Percentiles rank a stretch among this genome's conserved stretches.
Conservation (phyloP, 495 filamentous ascomycete species). For the Aspergillus funiculosus region DNA sequence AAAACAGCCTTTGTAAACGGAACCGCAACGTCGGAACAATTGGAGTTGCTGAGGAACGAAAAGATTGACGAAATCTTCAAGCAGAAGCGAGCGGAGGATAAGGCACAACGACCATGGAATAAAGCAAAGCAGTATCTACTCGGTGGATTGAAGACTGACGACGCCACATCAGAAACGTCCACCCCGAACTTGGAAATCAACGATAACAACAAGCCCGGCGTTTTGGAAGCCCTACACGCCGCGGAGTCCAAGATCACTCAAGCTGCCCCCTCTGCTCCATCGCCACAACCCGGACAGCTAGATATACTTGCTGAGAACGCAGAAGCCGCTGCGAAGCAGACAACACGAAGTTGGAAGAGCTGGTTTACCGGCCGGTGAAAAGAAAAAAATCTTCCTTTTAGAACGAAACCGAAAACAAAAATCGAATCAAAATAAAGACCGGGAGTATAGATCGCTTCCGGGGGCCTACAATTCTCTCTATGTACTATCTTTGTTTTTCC, state of each 20-base stretch:
- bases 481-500: conserved; percentile 3
- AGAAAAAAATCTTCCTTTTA: too few relatives aligned
- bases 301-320: conserved; percentile 41
- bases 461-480: conserved; percentile 1
- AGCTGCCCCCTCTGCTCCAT: conserved; percentile 18
- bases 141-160: conserved; percentile 47
- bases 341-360: conserved; percentile 39
- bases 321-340: conserved; percentile 35
- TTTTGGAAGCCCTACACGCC: conserved; percentile 39
- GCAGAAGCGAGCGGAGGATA: conserved; percentile 41
- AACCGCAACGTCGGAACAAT: conserved; percentile 50
- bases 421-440: conserved; percentile 1
- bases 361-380: conserved; percentile 42
- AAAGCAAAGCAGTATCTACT: conserved; percentile 39
- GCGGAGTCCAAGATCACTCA: conserved; percentile 22
- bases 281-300: conserved; percentile 30
- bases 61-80: conserved; percentile 45
- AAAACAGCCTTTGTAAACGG: conserved; percentile 56
- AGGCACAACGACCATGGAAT: conserved; percentile 40
- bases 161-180: conserved; percentile 23
- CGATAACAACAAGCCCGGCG: conserved; percentile 22
- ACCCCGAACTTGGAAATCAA: conserved; percentile 11
- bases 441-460: conserved; percentile 7
- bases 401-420: neutral
- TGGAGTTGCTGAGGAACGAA: conserved; percentile 54